These are phyloP conservation scores for Raphanus raphanistrum DNA, from an alignment of 345 rosid genomes.

Conservation along the genomic window DNA sequence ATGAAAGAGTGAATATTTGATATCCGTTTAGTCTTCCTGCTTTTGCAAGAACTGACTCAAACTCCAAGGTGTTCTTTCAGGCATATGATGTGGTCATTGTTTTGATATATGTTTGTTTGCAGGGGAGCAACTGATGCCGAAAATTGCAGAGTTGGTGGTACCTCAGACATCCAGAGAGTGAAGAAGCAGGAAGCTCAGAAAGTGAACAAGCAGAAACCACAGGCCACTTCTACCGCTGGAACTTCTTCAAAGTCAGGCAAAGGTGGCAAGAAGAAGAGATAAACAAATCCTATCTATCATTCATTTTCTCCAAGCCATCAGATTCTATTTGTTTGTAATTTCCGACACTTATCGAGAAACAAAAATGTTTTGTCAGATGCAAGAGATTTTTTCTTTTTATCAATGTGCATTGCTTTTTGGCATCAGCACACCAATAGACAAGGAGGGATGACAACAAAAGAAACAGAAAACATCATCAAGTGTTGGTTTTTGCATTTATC, in stretches of 20 bases:
- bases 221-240: slow-evolving; percentile 47
- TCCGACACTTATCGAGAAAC: not conserved
- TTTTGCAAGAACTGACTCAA: not conserved
- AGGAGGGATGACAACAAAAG: not conserved
- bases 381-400: not conserved
- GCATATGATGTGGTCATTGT: slow-evolving; percentile 13
- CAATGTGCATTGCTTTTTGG: not conserved
- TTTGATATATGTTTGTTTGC: slow-evolving; percentile 26
- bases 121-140: slow-evolving; percentile 89
- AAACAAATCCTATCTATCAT: slow-evolving; percentile 2
- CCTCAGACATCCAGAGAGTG: slow-evolving; percentile 82
- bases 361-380: not conserved
- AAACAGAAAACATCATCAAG: no score
- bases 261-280: slow-evolving; percentile 85
- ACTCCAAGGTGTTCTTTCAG: not conserved
- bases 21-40: not conserved
- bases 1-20: not conserved
- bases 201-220: slow-evolving; percentile 72
- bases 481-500: no score
- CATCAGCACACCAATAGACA: not conserved
- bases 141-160: slow-evolving; percentile 81
- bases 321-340: not conserved
- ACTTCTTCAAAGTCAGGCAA: slow-evolving; percentile 61
- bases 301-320: not conserved
- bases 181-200: slow-evolving; percentile 83